Conservation (phyloP, 371 early-diverging fungal genomes). For the Mucor circinelloides region DNA sequence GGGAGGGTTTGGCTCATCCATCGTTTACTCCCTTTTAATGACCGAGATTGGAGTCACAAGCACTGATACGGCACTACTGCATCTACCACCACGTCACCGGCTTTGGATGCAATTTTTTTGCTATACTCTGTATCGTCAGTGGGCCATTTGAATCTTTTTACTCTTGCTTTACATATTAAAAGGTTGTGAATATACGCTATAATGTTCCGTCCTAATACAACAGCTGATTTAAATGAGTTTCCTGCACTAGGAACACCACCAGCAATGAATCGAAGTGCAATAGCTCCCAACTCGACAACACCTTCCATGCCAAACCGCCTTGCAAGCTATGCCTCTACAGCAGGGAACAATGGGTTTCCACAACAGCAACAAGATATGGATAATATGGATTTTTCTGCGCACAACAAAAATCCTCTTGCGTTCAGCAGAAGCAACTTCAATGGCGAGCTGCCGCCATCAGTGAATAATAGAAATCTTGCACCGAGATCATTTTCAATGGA, state of each 20-base stretch:
- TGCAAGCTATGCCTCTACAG: slow-evolving; percentile 50
- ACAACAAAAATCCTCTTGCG: slow-evolving; percentile 15
- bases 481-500: slow-evolving; percentile 55
- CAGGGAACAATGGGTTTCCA: slow-evolving; percentile 35
- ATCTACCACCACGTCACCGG: background rate
- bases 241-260: slow-evolving; percentile 51
- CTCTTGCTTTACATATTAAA: background rate
- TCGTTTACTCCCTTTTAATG: background rate
- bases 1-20: background rate
- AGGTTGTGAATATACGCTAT: slow-evolving; percentile 5
- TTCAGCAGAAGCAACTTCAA: slow-evolving; percentile 23
- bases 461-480: slow-evolving; percentile 30
- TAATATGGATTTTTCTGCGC: slow-evolving; percentile 12
- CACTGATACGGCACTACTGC: background rate
- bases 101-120: slow-evolving; percentile 4
- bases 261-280: slow-evolving; percentile 25
- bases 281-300: slow-evolving; percentile 17
- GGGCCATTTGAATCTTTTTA: background rate
- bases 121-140: background rate
- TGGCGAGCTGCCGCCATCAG: slow-evolving; percentile 25
- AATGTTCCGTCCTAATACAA: slow-evolving; percentile 50
- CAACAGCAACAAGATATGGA: slow-evolving; percentile 22
- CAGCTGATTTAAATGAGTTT: slow-evolving; percentile 54
- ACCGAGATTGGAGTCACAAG: slow-evolving; percentile 1
- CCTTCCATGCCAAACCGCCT: slow-evolving; percentile 32